Percentiles rank a stretch among this genome's conserved stretches.
These are phyloP conservation scores for Nothophoma quercina DNA, from an alignment of 2,329 filamentous ascomycete genomes.

Conservation along the genomic window DNA sequence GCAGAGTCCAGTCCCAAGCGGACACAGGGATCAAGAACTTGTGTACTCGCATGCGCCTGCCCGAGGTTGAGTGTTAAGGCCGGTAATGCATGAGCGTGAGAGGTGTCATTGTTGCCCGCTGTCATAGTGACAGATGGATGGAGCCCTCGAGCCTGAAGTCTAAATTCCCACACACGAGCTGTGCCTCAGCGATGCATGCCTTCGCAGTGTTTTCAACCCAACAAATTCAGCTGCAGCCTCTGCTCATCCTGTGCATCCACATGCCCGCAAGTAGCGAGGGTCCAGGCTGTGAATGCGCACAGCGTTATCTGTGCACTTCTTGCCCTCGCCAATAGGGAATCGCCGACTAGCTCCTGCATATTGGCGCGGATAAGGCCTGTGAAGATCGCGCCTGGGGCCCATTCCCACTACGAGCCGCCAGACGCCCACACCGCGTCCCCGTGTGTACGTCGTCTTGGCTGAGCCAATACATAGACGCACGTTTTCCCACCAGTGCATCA, in stretches of 20 bases:
- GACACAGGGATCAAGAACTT: not conserved
- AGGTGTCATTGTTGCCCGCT: constrained; percentile 5
- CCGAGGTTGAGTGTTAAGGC: not conserved
- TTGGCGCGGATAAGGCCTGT: constrained; percentile 20
- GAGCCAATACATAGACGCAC: constrained; percentile 46
- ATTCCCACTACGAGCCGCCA: constrained; percentile 20
- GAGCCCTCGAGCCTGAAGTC: not conserved
- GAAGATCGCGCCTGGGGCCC: constrained; percentile 20
- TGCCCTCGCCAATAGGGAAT: constrained; percentile 16
- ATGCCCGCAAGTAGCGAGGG: constrained; percentile 6
- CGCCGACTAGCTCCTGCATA: constrained; percentile 15
- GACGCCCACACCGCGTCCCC: constrained; percentile 13
- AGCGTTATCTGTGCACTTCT: constrained; percentile 18
- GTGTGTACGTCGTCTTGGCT: constrained; percentile 30
- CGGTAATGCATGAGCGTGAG: constrained; percentile 7
- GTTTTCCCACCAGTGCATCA: constrained; percentile 36
- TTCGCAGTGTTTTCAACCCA: constrained; percentile 4
- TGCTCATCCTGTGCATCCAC: constrained; percentile 14
- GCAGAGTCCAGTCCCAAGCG: constrained; percentile 4
- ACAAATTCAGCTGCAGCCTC: constrained; percentile 12
- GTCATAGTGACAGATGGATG: constrained; percentile 4
- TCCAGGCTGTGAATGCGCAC: constrained; percentile 12
- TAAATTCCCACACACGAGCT: constrained; percentile 2
- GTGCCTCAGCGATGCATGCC: constrained; percentile 2
- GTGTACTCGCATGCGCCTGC: constrained; percentile 12